phyloP scores from a whole-genome alignment of 108 stramenopile species.

The Cyclotella atomus region DNA sequence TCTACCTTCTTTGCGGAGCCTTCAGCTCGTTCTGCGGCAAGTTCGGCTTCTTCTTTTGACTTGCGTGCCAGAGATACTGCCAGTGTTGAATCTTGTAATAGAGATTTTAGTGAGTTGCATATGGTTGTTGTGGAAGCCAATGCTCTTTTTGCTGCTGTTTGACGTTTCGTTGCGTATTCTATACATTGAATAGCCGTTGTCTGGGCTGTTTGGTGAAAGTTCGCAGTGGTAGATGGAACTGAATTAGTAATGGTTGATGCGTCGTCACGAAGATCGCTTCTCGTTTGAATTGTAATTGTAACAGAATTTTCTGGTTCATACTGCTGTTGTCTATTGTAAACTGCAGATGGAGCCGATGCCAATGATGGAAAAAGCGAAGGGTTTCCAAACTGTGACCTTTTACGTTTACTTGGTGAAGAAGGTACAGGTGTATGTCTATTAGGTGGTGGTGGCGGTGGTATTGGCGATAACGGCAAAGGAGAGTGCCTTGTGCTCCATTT shows the following conservation, averaged over 20 bases:
- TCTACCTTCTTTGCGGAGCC: constrained; percentile 21
- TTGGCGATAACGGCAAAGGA: neutral
- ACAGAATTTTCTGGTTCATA: neutral
- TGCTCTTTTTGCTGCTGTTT: constrained; percentile 28
- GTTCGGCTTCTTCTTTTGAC: constrained; percentile 27
- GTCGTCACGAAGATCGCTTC: neutral
- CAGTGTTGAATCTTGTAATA: constrained; percentile 23
- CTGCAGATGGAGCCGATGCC: constrained; percentile 12
- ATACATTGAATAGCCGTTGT: constrained; percentile 30
- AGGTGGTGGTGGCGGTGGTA: no score
- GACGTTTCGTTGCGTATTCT: constrained; percentile 31
- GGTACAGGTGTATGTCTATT: no score
- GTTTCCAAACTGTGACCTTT: constrained; percentile 7
- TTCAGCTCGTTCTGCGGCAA: constrained; percentile 23
- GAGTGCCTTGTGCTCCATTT: constrained; percentile 11
- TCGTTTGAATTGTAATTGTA: neutral
- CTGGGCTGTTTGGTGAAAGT: constrained; percentile 7
- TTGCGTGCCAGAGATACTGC: constrained; percentile 23
- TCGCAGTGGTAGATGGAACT: neutral
- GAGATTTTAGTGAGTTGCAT: constrained; percentile 19
- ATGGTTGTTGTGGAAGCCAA: constrained; percentile 19
- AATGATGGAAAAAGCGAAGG: constrained; percentile 18
- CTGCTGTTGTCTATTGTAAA: neutral
- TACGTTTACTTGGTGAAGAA: constrained; percentile 14
- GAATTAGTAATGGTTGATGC: constrained; percentile 9